phyloP scores from a whole-genome alignment of 202 grass and related monocot species.

The Bolboschoenoplectus hybrid region DNA sequence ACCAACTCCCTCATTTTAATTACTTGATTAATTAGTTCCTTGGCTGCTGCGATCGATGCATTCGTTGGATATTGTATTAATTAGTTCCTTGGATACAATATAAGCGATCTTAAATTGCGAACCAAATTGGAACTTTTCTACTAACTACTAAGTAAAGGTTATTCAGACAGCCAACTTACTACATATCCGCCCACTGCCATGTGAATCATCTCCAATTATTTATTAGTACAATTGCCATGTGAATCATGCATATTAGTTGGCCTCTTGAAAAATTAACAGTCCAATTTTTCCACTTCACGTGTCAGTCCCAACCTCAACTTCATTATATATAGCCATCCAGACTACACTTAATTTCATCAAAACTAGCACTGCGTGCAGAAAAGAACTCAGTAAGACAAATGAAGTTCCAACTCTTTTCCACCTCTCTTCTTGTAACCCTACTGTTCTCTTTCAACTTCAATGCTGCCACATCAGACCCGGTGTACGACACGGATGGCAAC shows the following conservation, averaged over 20 bases:
- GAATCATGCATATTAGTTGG: neutral
- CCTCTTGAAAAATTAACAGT: neutral
- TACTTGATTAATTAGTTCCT: too few species aligned
- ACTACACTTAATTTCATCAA: neutral
- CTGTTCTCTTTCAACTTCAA: conserved; percentile 13
- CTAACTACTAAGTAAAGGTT: too few species aligned
- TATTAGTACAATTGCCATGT: neutral
- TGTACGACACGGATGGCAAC: conserved; percentile 56
- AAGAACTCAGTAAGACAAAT: neutral
- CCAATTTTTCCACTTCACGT: neutral
- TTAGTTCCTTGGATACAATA: too few species aligned
- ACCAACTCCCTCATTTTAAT: too few species aligned
- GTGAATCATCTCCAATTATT: neutral
- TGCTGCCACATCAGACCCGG: conserved; percentile 34
- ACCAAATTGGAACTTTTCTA: too few species aligned
- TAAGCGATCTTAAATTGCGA: too few species aligned
- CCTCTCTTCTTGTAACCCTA: conserved; percentile 36
- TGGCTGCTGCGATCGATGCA: too few species aligned
- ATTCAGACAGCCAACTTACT: neutral
- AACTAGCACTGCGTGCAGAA: neutral
- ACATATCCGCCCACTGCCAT: neutral
- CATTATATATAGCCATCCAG: neutral
- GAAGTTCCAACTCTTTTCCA: neutral
- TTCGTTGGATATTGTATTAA: too few species aligned
- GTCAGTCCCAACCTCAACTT: neutral